Evolutionary conservation across 2,329 filamentous ascomycete species (phyloP), one percentile per base, ranked within the genome.

Genomic region (Colletotrichum sojae): DNA sequence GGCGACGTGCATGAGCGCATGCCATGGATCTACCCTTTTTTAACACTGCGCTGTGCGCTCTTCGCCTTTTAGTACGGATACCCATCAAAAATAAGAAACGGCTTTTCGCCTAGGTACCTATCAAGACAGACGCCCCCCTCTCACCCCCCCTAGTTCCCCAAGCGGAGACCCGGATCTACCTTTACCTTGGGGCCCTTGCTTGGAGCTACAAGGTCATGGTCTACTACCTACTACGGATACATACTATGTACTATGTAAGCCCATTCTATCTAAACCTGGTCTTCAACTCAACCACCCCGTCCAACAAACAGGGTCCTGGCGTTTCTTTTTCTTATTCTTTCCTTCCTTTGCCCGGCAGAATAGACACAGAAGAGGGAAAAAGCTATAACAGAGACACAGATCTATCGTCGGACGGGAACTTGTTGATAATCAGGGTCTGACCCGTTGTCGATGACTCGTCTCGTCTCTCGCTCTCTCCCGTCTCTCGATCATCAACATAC

Each of bases 391-490:
- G 59, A 69, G 67, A 70, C 60, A 71, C 25, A 63, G 69, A 61
- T 70, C 67, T 67, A 70, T 70, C 62, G 48, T n/a, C 62, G 57
- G 57, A 65, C 61, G 67, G 22, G 36, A 22, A 54, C 43, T 65
- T 66, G 60, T 65, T 66, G 60, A 66, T 65, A 63, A 60, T 61
- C 60, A 72, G 68, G 70, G 70, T 71, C 64, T 71, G 70, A 63
- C 61, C 70, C 68, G 61, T 69, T 71, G 70, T 72, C 64, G 61
- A 64, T 71, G 64, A 62, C 68, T 59, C 70, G 70, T 69, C 70
- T 69, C 48, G 60, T 69, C 57, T 69, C 60, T 68, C 52, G 46
- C 48, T 25, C 18, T 36, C 31, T 36, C 31, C 31, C 31, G 31
- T 36, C 31, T 36, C 48, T 46, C 55, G 45, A 65, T 69, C 52